Conservation (phyloP, 78 protist species). For the Tieghemostelium lacteum region DNA sequence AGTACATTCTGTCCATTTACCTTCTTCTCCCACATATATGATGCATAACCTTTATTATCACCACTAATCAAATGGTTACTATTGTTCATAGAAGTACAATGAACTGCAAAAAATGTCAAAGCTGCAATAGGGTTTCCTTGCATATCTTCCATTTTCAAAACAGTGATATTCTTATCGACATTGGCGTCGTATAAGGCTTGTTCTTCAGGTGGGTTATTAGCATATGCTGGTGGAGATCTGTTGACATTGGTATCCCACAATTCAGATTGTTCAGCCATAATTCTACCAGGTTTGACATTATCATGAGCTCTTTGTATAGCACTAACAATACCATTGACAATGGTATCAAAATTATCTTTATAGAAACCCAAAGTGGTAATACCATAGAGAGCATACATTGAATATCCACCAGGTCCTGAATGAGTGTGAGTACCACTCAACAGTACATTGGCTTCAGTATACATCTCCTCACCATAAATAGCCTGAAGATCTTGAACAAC, state of each 20-base stretch:
- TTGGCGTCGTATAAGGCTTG: conserved; percentile 71
- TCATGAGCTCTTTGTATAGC: conserved; percentile 83
- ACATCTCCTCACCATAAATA: conserved; percentile 23
- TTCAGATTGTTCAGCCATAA: conserved; percentile 28
- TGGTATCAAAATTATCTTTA: conserved; percentile 68
- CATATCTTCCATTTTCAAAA: conserved; percentile 56
- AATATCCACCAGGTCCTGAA: conserved; percentile 88
- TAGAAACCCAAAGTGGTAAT: conserved; percentile 84
- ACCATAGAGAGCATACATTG: conserved; percentile 81
- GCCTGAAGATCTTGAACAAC: conserved; percentile 49
- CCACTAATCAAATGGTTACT: conserved; percentile 80
- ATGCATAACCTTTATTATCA: conserved; percentile 92
- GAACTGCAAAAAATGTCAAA: conserved; percentile 83
- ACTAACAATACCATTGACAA: conserved; percentile 81
- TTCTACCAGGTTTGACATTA: conserved; percentile 34
- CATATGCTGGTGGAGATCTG: conserved; percentile 87
- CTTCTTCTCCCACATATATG: conserved; percentile 73
- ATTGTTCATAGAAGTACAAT: conserved; percentile 86
- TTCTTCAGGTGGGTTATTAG: conserved; percentile 84
- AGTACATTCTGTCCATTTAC: conserved; percentile 17
- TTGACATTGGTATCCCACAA: conserved; percentile 79
- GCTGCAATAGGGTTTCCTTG: conserved; percentile 79
- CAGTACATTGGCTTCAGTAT: conserved; percentile 71
- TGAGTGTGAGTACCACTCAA: conserved; percentile 88
- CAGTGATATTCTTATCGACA: conserved; percentile 82